These are phyloP conservation scores for Neurospora sp. DNA, from an alignment of 2,329 filamentous ascomycete genomes.

Conservation along the genomic window DNA sequence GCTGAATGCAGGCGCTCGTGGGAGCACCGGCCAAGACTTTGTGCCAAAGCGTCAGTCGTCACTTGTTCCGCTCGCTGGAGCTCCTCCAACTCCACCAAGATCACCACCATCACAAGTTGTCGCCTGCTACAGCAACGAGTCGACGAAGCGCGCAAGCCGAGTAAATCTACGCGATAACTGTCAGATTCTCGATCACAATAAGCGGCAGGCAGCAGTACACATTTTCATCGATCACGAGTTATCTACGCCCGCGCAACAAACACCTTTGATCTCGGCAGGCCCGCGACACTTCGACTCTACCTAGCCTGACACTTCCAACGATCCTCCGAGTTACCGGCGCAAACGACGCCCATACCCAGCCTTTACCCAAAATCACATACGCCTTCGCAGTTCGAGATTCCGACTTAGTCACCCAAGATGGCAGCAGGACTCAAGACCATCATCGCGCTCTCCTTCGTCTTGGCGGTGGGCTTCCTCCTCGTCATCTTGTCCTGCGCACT, in stretches of 20 bases:
- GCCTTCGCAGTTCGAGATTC: not conserved
- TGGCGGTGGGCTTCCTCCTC: slow-evolving; percentile 96
- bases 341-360: not conserved
- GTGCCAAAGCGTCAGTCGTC: not conserved
- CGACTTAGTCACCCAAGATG: slow-evolving; percentile 31
- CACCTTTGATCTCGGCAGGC: not conserved
- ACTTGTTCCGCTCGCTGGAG: not conserved
- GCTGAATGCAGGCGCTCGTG: not conserved
- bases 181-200: not conserved
- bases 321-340: not conserved
- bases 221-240: not conserved
- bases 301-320: not conserved
- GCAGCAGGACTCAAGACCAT: slow-evolving; percentile 96
- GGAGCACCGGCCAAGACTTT: slow-evolving; percentile 9
- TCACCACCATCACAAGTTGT: not conserved
- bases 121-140: not conserved
- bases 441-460: slow-evolving; percentile 96
- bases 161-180: not conserved
- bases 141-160: not conserved
- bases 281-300: not conserved
- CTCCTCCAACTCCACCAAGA: not conserved
- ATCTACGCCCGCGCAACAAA: not conserved
- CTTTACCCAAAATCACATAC: not conserved
- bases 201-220: not conserved
- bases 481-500: slow-evolving; percentile 96